Base-by-base conservation (phyloP, 805 yeast genomes). In the Metschnikowia kunwiensis region DNA sequence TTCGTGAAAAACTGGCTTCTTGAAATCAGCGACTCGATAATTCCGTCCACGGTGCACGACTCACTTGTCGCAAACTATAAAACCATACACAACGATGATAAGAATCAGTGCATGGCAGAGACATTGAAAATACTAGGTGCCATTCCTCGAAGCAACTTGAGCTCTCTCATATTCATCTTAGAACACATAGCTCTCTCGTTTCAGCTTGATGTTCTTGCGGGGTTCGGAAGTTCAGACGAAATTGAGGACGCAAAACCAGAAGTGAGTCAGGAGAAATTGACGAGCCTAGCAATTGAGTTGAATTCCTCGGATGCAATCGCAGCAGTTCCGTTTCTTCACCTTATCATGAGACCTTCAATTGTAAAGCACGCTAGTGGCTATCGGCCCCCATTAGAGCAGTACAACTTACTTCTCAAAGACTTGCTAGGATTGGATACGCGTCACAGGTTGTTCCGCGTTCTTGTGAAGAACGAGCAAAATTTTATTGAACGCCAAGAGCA, bases 41-140 rank as follows among this genome's bases (percentile, higher is more conserved):
- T 68, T 10, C 74, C 73, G 0, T 66, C 67, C 35, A 57, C 63
- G 44, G 58, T 64, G 5, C 64, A 53, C 43, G 74, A 68, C 25
- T 43, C 63, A 11, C 42, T 64, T 17, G 32, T 56, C 9, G 46
- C 44, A 10, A 37, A 38, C 15, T 61, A 56, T 38, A 35, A 38
- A 25, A 28, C 32, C 26, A 34, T 38, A 7, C 18, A 18, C 18
- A 30, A 36, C 7, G 39, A 47, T 15, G 44, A 46, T 12, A 34
- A 28, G 3, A 5, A 12, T 5, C 30, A 23, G 15, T 25, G 36
- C 10, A 23, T 26, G 10, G 22, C 33, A 3, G 58, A 61, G 18
- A 31, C 61, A 7, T 26, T 56, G 7, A 57, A 58, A 29, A 37
- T 53, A 2, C 45, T 68, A 21, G 45, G 61, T 2, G 37, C 66